These are phyloP conservation scores for Chlorella sp. DNA, from an alignment of 139 green algal genomes.

Conservation along the genomic window DNA sequence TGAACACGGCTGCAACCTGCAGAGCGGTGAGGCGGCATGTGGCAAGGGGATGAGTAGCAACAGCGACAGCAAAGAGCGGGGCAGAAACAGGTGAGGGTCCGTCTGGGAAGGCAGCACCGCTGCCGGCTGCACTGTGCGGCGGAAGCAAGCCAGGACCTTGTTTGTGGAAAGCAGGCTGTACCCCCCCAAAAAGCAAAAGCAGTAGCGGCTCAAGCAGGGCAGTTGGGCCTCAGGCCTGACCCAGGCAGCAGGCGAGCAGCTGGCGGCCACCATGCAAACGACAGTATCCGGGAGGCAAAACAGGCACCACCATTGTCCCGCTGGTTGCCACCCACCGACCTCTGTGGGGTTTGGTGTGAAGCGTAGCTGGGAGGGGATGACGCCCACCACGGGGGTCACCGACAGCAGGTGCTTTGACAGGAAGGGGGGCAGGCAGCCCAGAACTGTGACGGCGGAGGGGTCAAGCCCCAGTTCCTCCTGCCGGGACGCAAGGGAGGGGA, in stretches of 20 bases:
- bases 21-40: neutral
- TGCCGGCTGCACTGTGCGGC: too few relatives aligned
- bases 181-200: too few relatives aligned
- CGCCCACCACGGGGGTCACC: slow-evolving; percentile 76
- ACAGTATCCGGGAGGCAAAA: neutral
- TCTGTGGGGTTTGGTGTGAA: slow-evolving; percentile 48
- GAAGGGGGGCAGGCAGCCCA: slow-evolving; percentile 65
- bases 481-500: neutral
- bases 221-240: neutral
- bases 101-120: neutral
- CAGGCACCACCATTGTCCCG: neutral
- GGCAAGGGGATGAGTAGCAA: too few relatives aligned
- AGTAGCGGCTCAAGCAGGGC: neutral
- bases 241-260: neutral
- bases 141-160: neutral
- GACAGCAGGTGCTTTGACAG: slow-evolving; percentile 76
- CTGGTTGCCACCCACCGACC: neutral
- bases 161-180: too few relatives aligned
- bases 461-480: slow-evolving; percentile 72
- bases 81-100: neutral
- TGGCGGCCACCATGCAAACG: too few relatives aligned
- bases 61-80: too few relatives aligned
- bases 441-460: slow-evolving; percentile 46
- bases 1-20: slow-evolving; percentile 73
- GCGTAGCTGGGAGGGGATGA: slow-evolving; percentile 3